These are phyloP conservation scores for Elongisporangium anandrum DNA, from an alignment of 352 stramenopile genomes.

Conservation along the genomic window DNA sequence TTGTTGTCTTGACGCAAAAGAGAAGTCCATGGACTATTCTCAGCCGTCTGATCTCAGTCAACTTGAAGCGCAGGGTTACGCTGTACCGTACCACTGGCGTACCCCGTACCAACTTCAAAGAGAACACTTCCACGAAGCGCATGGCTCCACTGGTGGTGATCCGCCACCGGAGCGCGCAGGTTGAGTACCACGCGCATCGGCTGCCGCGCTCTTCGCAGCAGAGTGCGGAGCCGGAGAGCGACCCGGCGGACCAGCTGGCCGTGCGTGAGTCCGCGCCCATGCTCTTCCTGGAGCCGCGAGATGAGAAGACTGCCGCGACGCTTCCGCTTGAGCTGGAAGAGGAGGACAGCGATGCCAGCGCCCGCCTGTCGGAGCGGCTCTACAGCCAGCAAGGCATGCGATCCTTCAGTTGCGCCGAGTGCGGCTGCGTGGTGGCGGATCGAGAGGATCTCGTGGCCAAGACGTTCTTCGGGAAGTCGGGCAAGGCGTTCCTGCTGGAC, in stretches of 20 bases:
- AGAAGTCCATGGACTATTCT: too few species aligned
- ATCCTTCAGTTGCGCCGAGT: slow-evolving; percentile 58
- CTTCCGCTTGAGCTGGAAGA: slow-evolving; percentile 16
- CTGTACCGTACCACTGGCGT: background rate
- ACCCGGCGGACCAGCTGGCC: slow-evolving; percentile 13
- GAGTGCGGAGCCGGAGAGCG: slow-evolving; percentile 9
- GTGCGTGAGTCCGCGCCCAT: slow-evolving; percentile 9
- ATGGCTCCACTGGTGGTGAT: slow-evolving; percentile 79
- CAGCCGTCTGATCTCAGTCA: too few species aligned
- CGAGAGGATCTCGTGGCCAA: slow-evolving; percentile 73
- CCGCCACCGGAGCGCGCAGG: slow-evolving; percentile 46
- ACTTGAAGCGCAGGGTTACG: too few species aligned
- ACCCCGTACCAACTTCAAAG: background rate
- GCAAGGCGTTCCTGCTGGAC: slow-evolving; percentile 76
- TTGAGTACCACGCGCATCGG: slow-evolving; percentile 64
- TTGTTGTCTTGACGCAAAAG: too few species aligned
- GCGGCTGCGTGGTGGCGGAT: slow-evolving; percentile 56
- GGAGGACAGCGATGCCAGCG: slow-evolving; percentile 10
- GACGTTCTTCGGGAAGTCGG: slow-evolving; percentile 71
- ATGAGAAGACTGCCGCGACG: slow-evolving; percentile 24
- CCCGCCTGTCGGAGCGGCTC: slow-evolving; percentile 40
- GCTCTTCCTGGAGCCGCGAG: background rate
- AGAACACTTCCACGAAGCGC: background rate
- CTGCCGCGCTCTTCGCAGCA: slow-evolving; percentile 12
- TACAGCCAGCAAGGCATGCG: slow-evolving; percentile 41